A percentile compares a stretch with the other conserved stretches of the same genome.
These are phyloP conservation scores for Fusarium graminum DNA, from an alignment of 2,329 filamentous ascomycete genomes.

Conservation along the genomic window DNA sequence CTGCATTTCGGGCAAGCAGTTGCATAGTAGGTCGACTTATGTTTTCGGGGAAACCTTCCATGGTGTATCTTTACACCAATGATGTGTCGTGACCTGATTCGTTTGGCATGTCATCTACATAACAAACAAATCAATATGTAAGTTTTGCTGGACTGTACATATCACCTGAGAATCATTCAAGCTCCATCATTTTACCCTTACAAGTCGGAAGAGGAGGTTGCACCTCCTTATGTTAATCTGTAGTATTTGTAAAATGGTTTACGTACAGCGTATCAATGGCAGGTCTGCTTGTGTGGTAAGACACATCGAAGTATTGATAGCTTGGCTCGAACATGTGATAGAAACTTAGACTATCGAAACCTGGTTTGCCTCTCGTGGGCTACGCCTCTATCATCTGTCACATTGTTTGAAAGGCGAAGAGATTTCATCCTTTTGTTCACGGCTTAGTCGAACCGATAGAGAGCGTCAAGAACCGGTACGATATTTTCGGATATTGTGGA, in stretches of 20 bases:
- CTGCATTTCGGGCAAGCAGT: slow-evolving; percentile 10
- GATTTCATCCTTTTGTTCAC: slow-evolving; percentile 24
- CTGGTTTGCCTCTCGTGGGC: neutral
- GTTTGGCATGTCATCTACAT: neutral
- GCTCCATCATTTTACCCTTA: neutral
- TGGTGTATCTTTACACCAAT: too few species aligned
- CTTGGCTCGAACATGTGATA: slow-evolving; percentile 13
- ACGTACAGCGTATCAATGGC: slow-evolving; percentile 3
- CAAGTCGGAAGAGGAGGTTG: neutral
- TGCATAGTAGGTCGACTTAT: too few species aligned
- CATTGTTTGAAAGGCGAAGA: slow-evolving; percentile 17
- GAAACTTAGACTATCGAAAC: neutral
- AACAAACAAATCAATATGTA: neutral
- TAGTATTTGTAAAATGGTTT: neutral
- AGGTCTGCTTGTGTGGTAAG: neutral
- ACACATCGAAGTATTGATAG: neutral
- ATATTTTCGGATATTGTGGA: slow-evolving; percentile 29
- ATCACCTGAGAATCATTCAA: neutral
- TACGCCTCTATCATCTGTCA: slow-evolving; percentile 1
- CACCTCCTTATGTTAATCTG: neutral
- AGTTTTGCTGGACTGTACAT: neutral
- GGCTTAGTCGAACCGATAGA: slow-evolving; percentile 26
- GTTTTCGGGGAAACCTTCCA: too few species aligned
- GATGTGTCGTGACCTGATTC: neutral
- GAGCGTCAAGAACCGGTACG: slow-evolving; percentile 33